Evolutionary conservation across 768 basidiomycete genomes (phyloP), one percentile per base, ranked within the genome.

Genomic region (Clathrus columnatus): DNA sequence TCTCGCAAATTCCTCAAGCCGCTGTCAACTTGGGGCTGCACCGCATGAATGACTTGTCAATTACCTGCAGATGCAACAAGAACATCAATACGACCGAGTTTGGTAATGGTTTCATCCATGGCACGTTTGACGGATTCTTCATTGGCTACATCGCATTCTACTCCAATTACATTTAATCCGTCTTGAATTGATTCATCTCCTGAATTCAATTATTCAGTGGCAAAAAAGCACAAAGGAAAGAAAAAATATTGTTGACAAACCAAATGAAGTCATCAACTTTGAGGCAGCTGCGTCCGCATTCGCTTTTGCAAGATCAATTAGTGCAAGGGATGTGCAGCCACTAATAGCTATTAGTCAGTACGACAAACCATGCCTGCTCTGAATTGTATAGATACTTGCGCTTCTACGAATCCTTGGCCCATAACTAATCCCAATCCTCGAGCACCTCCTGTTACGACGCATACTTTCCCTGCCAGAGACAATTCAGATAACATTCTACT

Each of bases 371-470:
- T 29, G 43, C 24, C 5, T n/a, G n/a, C 21, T 21, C 23, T 47
- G 47, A 42, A 57, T 17, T 27, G 24, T 23, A 50, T 27, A 29
- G 24, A 11, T 28, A 72, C 82, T 62, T 63, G 90, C 88, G 88
- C 87, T 70, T 87, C 83, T 61, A 93, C 64, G 69, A 97, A 93
- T 11, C 92, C 92, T 46, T 84, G 80, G 67, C 91, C 93, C 67
- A 97, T 91, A 68, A 91, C 85, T 61, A 87, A 78, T 6, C 95
- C 95, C 46, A 98, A 73, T 6, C 95, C 95, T 63, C 88, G 78
- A 11, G 93, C 95, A 52, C 85, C 95, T 46, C 95, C 95, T 36
- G 95, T 98, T 50, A 98, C 84, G 62, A 94, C 73, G 71, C 90
- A 91, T 52, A 92, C 91, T 77, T 88, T 91, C 64, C 77, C 78